Conservation (phyloP, 768 basidiomycete species). For the Amyloporia xantha region DNA sequence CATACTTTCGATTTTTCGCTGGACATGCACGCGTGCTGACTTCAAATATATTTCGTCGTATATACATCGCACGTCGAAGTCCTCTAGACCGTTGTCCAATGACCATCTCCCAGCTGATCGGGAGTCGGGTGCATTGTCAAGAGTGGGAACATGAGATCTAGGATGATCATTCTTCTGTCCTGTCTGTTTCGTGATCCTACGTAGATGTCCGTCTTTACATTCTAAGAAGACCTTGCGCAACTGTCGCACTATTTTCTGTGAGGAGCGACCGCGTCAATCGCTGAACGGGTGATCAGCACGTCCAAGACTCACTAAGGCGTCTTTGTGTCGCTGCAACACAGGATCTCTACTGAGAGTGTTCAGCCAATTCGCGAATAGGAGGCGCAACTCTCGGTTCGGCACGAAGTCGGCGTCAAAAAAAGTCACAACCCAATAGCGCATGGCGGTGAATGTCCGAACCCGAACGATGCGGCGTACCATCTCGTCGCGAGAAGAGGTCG, state of each 20-base stretch:
- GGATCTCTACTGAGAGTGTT: slow-evolving; percentile 72
- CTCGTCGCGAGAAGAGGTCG: slow-evolving; percentile 52
- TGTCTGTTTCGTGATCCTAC: not conserved
- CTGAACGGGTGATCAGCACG: slow-evolving; percentile 1
- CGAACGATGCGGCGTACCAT: slow-evolving; percentile 70
- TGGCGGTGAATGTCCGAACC: slow-evolving; percentile 84
- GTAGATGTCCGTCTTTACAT: slow-evolving; percentile 59
- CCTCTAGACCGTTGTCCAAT: too few species aligned
- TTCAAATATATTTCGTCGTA: too few species aligned
- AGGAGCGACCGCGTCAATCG: slow-evolving; percentile 6
- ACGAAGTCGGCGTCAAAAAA: slow-evolving; percentile 89
- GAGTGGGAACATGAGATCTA: too few species aligned
- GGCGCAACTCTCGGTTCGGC: slow-evolving; percentile 69
- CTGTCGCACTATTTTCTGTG: slow-evolving; percentile 74
- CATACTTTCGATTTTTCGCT: too few species aligned
- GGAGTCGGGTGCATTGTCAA: too few species aligned
- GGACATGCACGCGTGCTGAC: too few species aligned
- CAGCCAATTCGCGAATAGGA: slow-evolving; percentile 71
- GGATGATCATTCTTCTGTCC: too few species aligned
- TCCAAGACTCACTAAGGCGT: slow-evolving; percentile 51
- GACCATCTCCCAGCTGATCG: too few species aligned
- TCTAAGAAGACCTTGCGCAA: slow-evolving; percentile 80
- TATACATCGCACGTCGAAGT: too few species aligned
- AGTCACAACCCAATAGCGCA: slow-evolving; percentile 85
- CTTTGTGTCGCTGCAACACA: slow-evolving; percentile 55